These are phyloP conservation scores for Rutstroemia sp. DNA, from an alignment of 2,329 filamentous ascomycete species.

Conservation along the genomic window DNA sequence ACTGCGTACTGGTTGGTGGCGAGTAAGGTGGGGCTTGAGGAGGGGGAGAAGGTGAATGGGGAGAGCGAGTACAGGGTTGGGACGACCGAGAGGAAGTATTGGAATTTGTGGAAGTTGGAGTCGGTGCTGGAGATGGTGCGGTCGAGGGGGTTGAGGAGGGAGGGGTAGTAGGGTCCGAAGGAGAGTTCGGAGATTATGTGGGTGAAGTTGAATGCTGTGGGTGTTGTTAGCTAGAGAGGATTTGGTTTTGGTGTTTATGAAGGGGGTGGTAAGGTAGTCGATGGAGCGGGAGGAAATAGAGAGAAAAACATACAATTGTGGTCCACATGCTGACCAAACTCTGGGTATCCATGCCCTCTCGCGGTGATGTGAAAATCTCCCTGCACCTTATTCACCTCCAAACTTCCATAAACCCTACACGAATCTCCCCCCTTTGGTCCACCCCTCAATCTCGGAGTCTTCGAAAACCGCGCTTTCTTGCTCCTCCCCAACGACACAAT, in stretches of 20 bases:
- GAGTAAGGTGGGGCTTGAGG: slow-evolving; percentile 35
- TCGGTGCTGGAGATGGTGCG: slow-evolving; percentile 73
- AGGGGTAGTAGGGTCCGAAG: slow-evolving; percentile 94
- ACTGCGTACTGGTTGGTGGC: slow-evolving; percentile 98
- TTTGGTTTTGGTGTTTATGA: not conserved
- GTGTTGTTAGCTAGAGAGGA: slow-evolving; percentile 19
- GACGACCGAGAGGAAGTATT: slow-evolving; percentile 94
- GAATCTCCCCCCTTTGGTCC: slow-evolving; percentile 47
- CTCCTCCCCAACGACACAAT: slow-evolving; percentile 66
- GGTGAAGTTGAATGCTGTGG: slow-evolving; percentile 86
- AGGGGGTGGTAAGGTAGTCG: not conserved
- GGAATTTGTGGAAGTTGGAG: slow-evolving; percentile 85
- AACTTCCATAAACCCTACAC: slow-evolving; percentile 81
- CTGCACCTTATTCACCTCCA: slow-evolving; percentile 94
- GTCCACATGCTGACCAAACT: slow-evolving; percentile 70
- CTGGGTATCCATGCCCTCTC: slow-evolving; percentile 87
- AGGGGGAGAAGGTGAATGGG: slow-evolving; percentile 34
- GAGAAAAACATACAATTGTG: slow-evolving; percentile 56
- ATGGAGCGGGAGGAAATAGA: not conserved
- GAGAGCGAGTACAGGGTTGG: slow-evolving; percentile 82
- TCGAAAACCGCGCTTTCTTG: slow-evolving; percentile 59
- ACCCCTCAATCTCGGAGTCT: slow-evolving; percentile 58
- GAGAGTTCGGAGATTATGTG: slow-evolving; percentile 95
- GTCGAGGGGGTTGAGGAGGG: slow-evolving; percentile 88
- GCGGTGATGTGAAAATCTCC: slow-evolving; percentile 98